Evolutionary conservation across 352 stramenopile genomes (phyloP), one percentile per base, ranked within the genome.

Genomic region (Phytophthora rubi): DNA sequence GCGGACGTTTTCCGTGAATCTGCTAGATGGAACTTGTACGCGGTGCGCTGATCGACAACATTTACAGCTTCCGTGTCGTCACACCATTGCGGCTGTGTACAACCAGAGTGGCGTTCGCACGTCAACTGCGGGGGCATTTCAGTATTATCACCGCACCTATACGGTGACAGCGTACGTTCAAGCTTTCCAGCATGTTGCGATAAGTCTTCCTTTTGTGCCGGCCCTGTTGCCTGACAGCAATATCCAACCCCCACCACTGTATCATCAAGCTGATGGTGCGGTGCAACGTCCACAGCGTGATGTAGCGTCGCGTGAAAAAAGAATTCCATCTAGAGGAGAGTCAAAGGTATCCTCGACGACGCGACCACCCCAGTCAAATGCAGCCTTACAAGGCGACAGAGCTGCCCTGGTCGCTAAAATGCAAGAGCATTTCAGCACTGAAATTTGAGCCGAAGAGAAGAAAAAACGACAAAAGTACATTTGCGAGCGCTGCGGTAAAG

Each of bases 41-140:
- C 58, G 58, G 1, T 64, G 58, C 26, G 28, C 58, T 2, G 58
- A 64, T 26, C 58, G 56, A 6, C 44, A 63, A 3, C 56, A 64
- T n/a, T 13, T 64, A 3, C 58, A 56, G 16, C 47, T 64, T 37
- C 58, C 45, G 4, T 64, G 58, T 12, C 16, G 58, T 0, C 58
- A 64, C 32, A 18, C 51, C 6, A 15, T 56, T 15, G 57, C 57
- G 23, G 57, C 45, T 4, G 4, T 47, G 2, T 63, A 35, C 18
- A 47, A n/a, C n/a, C 7, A 35, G 16, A 55, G 15, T 55, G 45
- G 28, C 1, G 47, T 4, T 7, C 44, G 44, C 35, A 44, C 7
- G 12, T 15, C 35, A 44, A 44, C 35, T 44, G 8, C 12, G 35
- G 12, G 35, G 12, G 23, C 23, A 26, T 26, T 26, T 44, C 7